Evolutionary conservation across 2,329 filamentous ascomycete species (phyloP).

Genomic region (Neofusicoccum parvum): DNA sequence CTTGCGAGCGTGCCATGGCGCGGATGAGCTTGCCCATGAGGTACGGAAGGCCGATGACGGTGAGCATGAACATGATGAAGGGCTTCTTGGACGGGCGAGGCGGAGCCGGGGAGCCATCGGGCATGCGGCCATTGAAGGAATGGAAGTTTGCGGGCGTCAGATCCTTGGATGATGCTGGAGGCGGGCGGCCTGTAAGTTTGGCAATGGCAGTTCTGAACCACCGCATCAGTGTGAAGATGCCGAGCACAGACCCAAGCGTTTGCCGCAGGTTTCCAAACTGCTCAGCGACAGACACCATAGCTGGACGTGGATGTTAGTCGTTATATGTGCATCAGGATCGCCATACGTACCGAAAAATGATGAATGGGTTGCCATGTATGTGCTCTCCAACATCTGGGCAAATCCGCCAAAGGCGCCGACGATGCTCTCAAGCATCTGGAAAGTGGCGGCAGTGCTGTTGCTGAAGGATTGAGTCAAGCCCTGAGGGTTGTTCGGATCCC

Average conservation of each 20-base stretch:
- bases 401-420: slow-evolving; percentile 97
- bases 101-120: slow-evolving; percentile 67
- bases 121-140: slow-evolving; percentile 74
- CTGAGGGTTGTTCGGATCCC: slow-evolving; percentile 80
- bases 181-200: slow-evolving; percentile 88
- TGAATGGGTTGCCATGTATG: slow-evolving; percentile 98
- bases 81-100: slow-evolving; percentile 88
- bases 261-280: slow-evolving; percentile 93
- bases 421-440: slow-evolving; percentile 97
- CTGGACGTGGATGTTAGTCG: slow-evolving; percentile 49
- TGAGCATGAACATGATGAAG: slow-evolving; percentile 91
- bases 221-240: slow-evolving; percentile 92
- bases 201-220: slow-evolving; percentile 92
- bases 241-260: slow-evolving; percentile 88
- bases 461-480: slow-evolving; percentile 94
- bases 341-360: slow-evolving; percentile 86
- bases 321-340: not conserved
- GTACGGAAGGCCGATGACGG: slow-evolving; percentile 93
- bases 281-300: slow-evolving; percentile 97
- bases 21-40: slow-evolving; percentile 96
- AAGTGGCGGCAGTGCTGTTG: slow-evolving; percentile 93
- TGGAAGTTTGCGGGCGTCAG: slow-evolving; percentile 92
- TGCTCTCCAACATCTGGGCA: slow-evolving; percentile 98
- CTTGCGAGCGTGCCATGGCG: slow-evolving; percentile 77
- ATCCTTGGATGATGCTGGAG: slow-evolving; percentile 81